phyloP scores from a whole-genome alignment of 768 basidiomycete species.

The Mycena albidolilacea region DNA sequence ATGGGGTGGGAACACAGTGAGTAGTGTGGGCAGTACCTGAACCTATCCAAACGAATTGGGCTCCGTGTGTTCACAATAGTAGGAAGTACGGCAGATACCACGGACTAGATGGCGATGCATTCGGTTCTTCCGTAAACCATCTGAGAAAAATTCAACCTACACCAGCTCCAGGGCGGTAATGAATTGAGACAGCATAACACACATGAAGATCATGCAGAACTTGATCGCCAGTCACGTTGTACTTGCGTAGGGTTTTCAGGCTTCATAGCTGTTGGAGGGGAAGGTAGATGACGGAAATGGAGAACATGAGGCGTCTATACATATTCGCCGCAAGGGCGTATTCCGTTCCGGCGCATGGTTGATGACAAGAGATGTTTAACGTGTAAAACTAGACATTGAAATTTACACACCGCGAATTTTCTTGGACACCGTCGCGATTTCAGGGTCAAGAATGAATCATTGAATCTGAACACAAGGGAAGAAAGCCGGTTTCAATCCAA shows the following conservation, averaged over 20 bases:
- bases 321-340: neutral
- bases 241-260: neutral
- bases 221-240: constrained; percentile 24
- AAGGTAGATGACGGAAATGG: neutral
- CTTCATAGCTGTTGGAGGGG: constrained; percentile 7
- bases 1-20: too few relatives aligned
- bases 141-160: neutral
- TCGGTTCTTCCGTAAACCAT: neutral
- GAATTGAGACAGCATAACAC: constrained; percentile 27
- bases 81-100: constrained; percentile 44
- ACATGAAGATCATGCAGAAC: constrained; percentile 28
- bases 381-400: too few relatives aligned
- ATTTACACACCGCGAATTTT: too few relatives aligned
- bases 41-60: constrained; percentile 61
- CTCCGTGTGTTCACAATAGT: constrained; percentile 48
- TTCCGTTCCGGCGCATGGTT: neutral
- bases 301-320: neutral
- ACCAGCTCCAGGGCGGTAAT: constrained; percentile 28
- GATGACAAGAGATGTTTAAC: too few relatives aligned
- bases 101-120: neutral
- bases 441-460: too few relatives aligned
- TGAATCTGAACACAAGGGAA: too few relatives aligned
- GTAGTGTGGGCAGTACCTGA: constrained; percentile 30
- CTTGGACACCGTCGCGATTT: too few relatives aligned
- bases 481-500: too few relatives aligned